phyloP scores from a whole-genome alignment of 2,329 filamentous ascomycete genomes.

The Alternaria ethzedia region DNA sequence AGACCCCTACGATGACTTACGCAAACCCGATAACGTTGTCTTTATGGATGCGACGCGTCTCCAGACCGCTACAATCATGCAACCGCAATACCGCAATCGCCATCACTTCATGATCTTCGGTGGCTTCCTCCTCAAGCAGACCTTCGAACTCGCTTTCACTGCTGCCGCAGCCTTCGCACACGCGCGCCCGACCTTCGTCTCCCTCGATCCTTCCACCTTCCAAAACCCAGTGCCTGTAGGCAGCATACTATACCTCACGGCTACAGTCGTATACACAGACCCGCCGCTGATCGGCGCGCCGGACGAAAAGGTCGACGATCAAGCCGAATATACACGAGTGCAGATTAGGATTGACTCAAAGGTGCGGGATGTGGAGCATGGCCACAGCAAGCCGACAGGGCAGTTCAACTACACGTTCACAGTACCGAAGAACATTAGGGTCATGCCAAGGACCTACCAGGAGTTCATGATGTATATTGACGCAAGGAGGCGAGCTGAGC shows the following conservation, averaged over 20 bases:
- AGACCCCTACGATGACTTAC: conserved; percentile 62
- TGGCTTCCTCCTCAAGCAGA: conserved; percentile 75
- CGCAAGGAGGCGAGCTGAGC: conserved; percentile 62
- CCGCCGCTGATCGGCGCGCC: conserved; percentile 56
- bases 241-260: conserved; percentile 75
- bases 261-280: conserved; percentile 75
- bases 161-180: conserved; percentile 75
- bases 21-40: conserved; percentile 63
- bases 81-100: conserved; percentile 72
- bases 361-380: conserved; percentile 75
- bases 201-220: conserved; percentile 75
- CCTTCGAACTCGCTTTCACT: conserved; percentile 78
- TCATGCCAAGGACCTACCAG: conserved; percentile 69
- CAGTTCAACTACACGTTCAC: conserved; percentile 78
- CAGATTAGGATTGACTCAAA: conserved; percentile 76
- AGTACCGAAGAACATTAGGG: conserved; percentile 68
- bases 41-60: conserved; percentile 69
- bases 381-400: conserved; percentile 70
- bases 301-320: conserved; percentile 39
- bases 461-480: conserved; percentile 72
- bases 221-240: conserved; percentile 78
- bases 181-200: conserved; percentile 72
- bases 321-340: conserved; percentile 63
- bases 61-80: conserved; percentile 75
- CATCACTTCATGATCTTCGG: conserved; percentile 83